Evolutionary conservation across 345 rosid genomes (phyloP).

Genomic region (Psidium guajava): DNA sequence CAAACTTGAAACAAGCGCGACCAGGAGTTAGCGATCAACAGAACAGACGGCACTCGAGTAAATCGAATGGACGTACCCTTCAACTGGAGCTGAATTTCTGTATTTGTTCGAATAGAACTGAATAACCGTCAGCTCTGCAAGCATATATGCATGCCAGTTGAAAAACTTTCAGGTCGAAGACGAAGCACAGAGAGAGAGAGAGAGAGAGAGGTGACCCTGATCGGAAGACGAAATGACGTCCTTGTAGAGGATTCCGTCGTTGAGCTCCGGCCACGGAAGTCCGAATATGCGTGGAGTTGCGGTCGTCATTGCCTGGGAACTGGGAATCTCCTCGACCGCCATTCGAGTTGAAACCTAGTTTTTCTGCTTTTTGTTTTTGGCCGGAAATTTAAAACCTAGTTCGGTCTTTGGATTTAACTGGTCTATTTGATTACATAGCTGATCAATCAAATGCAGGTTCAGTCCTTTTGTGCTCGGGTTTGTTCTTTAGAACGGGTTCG

Average conservation of each 20-base stretch:
- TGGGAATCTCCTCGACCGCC: background rate
- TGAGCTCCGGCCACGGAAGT: slow-evolving; percentile 65
- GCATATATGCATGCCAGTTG: background rate
- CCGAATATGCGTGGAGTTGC: slow-evolving; percentile 25
- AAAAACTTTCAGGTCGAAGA: too few species aligned
- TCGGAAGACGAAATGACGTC: slow-evolving; percentile 43
- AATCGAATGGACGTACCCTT: slow-evolving; percentile 36
- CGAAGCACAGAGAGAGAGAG: background rate
- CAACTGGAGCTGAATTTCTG: slow-evolving; percentile 67
- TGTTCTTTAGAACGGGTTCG: background rate
- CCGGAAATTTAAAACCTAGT: too few species aligned
- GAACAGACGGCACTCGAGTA: background rate
- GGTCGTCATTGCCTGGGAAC: background rate
- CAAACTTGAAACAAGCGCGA: background rate
- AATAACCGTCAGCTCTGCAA: slow-evolving; percentile 32
- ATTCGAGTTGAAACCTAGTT: background rate
- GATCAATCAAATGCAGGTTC: background rate
- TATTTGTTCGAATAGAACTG: slow-evolving; percentile 59
- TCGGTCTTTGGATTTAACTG: background rate
- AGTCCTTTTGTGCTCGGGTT: background rate
- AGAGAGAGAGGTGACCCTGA: slow-evolving; percentile 28
- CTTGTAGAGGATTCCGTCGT: slow-evolving; percentile 60
- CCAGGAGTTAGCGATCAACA: background rate
- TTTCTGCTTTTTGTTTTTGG: too few species aligned
- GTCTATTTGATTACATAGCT: too few species aligned